Base-by-base conservation (phyloP, 1,139 yeast species). In the Hemisphaericaspora subhashii region DNA sequence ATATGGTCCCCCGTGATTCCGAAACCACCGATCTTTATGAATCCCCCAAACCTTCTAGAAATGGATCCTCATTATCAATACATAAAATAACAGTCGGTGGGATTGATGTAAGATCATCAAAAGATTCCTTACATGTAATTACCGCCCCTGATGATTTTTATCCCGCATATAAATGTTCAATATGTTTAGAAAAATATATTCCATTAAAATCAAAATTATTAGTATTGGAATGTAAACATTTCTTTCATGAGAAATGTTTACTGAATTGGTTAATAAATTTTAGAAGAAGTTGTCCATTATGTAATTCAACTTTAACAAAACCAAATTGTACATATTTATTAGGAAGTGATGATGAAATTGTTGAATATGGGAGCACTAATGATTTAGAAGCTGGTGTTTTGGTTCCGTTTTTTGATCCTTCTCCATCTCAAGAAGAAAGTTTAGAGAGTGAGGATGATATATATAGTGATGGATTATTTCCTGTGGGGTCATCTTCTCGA, bases 261-360 rank as follows among this genome's bases (percentile, higher is more conserved):
- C 63, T 73, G 15, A 71, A 70, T 45, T 72, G 77, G 77, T 55
- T 72, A 34, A 64, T 72, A 20, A 69, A 71, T 48, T 72, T 71
- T 51, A 58, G 61, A 36, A 53, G 74, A 41, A 66, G 68, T 40
- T 72, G 77, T 50, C 77, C 77, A 0, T 60, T 72, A 45, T 72
- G 77, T 47, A 71, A 71, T 47, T 53, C 60, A 16, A 42, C 54
- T 7, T 50, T 65, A 20, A 49, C 43, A n/a, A 35, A 25, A 12
- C 32, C 35, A 23, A 31, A 25, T 6, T 27, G 26, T 18, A 23
- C 38, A 12, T 40, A 37, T 35, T 43, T 62, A 38, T 55, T 57
- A 48, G 57, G 55, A 25, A 56, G 57, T 28, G 56, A 52, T 44
- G 48, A 44, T 13, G 41, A 42, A 17, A 16, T 12, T 16, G 36